phyloP scores from a whole-genome alignment of 495 filamentous ascomycete genomes.

The Trichoderma asperelloides region DNA sequence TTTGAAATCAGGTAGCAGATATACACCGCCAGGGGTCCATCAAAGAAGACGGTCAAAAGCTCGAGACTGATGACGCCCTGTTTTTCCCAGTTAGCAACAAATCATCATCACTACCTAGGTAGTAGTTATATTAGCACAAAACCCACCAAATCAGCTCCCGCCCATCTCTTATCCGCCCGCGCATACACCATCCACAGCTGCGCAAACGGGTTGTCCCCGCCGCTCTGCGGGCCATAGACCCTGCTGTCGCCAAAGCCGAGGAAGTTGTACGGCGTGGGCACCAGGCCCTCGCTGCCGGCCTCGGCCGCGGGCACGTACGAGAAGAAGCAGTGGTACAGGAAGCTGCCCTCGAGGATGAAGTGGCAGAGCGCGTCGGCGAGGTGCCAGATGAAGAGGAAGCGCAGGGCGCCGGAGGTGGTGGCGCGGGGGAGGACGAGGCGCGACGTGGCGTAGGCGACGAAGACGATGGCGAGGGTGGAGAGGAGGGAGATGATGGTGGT shows the following conservation, averaged over 20 bases:
- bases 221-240: slow-evolving; percentile 67
- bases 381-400: slow-evolving; percentile 90
- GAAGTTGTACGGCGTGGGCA: slow-evolving; percentile 34
- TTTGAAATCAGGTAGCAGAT: slow-evolving; percentile 57
- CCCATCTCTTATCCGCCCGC: slow-evolving; percentile 80
- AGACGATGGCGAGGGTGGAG: slow-evolving; percentile 40
- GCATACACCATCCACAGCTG: slow-evolving; percentile 90
- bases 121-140: not conserved
- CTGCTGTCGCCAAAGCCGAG: slow-evolving; percentile 36
- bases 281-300: slow-evolving; percentile 19
- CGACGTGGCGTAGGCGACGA: slow-evolving; percentile 36
- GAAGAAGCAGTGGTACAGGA: slow-evolving; percentile 89
- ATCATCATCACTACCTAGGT: not conserved
- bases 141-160: slow-evolving; percentile 55
- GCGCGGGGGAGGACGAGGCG: slow-evolving; percentile 28
- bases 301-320: slow-evolving; percentile 43
- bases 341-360: slow-evolving; percentile 79
- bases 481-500: slow-evolving; percentile 46
- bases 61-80: slow-evolving; percentile 71
- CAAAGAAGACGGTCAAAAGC: slow-evolving; percentile 73
- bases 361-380: slow-evolving; percentile 86
- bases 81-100: not conserved
- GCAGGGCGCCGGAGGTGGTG: slow-evolving; percentile 28
- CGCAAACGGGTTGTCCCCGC: slow-evolving; percentile 48
- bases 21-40: slow-evolving; percentile 61